phyloP scores from a whole-genome alignment of 306 rosid genomes.

The Prunus fruticosa region DNA sequence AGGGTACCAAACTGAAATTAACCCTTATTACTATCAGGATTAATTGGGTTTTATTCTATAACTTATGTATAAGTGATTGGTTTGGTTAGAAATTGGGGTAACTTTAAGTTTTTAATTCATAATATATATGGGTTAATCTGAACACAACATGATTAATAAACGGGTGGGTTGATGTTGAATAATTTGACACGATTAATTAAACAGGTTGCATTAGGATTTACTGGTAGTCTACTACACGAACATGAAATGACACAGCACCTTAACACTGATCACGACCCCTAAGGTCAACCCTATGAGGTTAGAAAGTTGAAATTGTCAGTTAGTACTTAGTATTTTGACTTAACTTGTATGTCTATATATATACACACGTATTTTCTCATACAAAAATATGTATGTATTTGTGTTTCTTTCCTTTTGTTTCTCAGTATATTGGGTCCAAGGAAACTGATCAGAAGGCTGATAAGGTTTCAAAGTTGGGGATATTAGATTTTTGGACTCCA shows the following conservation, averaged over 20 bases:
- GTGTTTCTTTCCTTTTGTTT: background rate
- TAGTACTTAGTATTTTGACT: background rate
- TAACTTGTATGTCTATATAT: background rate
- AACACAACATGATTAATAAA: background rate
- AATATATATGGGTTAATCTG: background rate
- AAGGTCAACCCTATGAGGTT: background rate
- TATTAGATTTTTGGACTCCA: conserved; percentile 83
- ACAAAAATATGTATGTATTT: background rate
- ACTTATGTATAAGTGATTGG: background rate
- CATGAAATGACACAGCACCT: background rate
- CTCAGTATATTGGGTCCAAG: conserved; percentile 80
- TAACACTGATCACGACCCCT: background rate
- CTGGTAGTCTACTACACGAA: background rate
- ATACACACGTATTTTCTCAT: background rate
- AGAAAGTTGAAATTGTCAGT: background rate
- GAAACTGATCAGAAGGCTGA: conserved; percentile 79
- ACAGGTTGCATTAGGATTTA: background rate
- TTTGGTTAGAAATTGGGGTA: background rate
- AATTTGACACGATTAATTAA: background rate
- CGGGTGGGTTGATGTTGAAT: background rate
- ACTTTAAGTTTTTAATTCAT: background rate
- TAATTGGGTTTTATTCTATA: background rate
- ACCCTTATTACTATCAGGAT: background rate
- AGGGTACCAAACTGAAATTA: too few species aligned
- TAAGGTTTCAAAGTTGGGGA: conserved; percentile 56